Evolutionary conservation across 345 rosid genomes (phyloP), one percentile per base, ranked within the genome.

Genomic region (Firmiana major): DNA sequence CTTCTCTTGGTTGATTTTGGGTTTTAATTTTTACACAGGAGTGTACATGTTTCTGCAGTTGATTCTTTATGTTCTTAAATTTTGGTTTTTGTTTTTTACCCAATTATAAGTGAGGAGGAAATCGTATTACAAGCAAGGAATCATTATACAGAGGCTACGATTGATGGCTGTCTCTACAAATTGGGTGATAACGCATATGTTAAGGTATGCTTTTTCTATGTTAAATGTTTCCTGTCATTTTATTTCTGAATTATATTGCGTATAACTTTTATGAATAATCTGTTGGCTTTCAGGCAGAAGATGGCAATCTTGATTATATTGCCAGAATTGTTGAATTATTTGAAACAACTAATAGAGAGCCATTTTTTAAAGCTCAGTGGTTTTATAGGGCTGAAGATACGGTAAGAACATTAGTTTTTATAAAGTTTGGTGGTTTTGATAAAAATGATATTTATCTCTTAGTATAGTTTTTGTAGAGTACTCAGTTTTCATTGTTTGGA

Each of bases 291-390:
- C 62, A 94, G 98, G 85, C 86, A 77, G 90, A 34, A 17, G 88
- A 79, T 2, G 94, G 84, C 1, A 82, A 80, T 6, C 86, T 83
- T 1, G 71, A 80, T 13, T 88, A 80, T 75, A 85, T 89, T 9
- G 89, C 95, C 40, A 85, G 78, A 54, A 88, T 92, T 9, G 81
- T 85, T 15, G 97, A 94, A 64, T 79, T 92, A 72, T 92, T 90
- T 54, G 89, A 92, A 76, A 86, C 85, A 0, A 48, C 46, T 36
- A 87, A 88, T 43, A 84, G 87, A 7, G 17, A 73, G 2, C 74
- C 71, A 0, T 81, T 87, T 65, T 92, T 90, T 28, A 80, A 85
- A 21, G 94, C 93, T 6, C 98, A 88, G n/a, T 93, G 98, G 98
- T 93, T 78, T 73, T 93, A 93, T 38, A 79, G 95, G 59, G 92